phyloP scores from a whole-genome alignment of 2,329 filamentous ascomycete species.

The Exophiala sp. region DNA sequence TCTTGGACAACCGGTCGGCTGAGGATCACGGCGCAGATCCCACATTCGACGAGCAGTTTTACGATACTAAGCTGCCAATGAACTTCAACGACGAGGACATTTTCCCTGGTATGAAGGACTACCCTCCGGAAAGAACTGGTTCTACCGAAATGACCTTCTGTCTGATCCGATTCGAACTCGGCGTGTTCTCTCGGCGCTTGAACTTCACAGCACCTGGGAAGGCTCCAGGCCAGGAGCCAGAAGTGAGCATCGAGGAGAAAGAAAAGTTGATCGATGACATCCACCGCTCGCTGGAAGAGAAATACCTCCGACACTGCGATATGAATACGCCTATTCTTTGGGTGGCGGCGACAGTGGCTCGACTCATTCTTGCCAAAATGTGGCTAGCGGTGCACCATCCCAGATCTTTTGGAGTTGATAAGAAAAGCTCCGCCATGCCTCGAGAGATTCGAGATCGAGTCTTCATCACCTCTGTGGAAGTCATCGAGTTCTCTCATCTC shows the following conservation, averaged over 20 bases:
- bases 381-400: constrained; percentile 75
- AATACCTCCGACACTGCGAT: constrained; percentile 53
- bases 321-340: constrained; percentile 58
- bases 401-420: constrained; percentile 49
- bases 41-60: constrained; percentile 55
- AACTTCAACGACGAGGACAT: constrained; percentile 52
- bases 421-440: constrained; percentile 55
- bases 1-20: constrained; percentile 58
- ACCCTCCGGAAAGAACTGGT: constrained; percentile 48
- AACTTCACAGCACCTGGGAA: constrained; percentile 35
- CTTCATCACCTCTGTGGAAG: constrained; percentile 69
- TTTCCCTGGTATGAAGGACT: constrained; percentile 45
- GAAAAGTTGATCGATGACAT: constrained; percentile 50
- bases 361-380: constrained; percentile 73
- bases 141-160: constrained; percentile 54
- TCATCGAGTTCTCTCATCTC: constrained; percentile 67
- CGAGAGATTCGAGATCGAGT: constrained; percentile 65
- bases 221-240: constrained; percentile 22
- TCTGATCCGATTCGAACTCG: constrained; percentile 54
- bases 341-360: constrained; percentile 64
- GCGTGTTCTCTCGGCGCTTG: constrained; percentile 40
- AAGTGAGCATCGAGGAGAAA: constrained; percentile 32
- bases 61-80: constrained; percentile 54
- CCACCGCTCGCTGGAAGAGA: constrained; percentile 53
- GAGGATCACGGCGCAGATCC: constrained; percentile 64